Conservation (phyloP, 139 green algal genomes). For the Microglena sp. region DNA sequence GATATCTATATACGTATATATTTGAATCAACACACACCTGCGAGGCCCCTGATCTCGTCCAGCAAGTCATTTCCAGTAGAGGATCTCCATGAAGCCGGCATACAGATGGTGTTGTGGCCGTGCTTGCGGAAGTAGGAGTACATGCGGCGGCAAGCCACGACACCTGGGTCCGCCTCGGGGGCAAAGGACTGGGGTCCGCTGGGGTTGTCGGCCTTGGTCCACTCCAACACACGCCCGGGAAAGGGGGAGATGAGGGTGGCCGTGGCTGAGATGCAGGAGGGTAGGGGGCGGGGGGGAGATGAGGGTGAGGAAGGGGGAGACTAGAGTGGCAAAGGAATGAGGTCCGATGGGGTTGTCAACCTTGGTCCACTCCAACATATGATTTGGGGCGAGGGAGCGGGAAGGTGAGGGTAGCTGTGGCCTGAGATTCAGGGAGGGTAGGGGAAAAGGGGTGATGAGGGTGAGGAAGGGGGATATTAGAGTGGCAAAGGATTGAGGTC, state of each 20-base stretch:
- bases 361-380: conserved; percentile 38
- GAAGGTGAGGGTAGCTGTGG: too few relatives aligned
- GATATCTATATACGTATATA: neutral
- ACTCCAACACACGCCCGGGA: conserved; percentile 34
- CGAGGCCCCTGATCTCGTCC: conserved; percentile 28
- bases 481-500: neutral
- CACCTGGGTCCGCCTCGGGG: conserved; percentile 28
- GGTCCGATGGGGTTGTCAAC: conserved; percentile 8
- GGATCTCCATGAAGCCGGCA: conserved; percentile 34
- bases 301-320: too few relatives aligned
- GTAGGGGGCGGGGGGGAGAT: too few relatives aligned
- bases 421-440: too few relatives aligned
- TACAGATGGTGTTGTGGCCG: conserved; percentile 33
- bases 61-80: conserved; percentile 27
- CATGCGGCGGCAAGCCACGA: conserved; percentile 18
- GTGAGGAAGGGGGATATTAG: neutral
- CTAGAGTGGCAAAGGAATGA: too few relatives aligned
- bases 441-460: too few relatives aligned
- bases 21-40: neutral
- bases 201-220: conserved; percentile 25
- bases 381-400: conserved; percentile 28
- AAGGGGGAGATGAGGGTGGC: conserved; percentile 39
- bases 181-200: conserved; percentile 13
- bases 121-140: conserved; percentile 35
- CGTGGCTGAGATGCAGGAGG: too few relatives aligned